Percentiles rank a stretch among this genome's conserved stretches.
Evolutionary conservation across 805 yeast species (phyloP).

Genomic region (Isabelozyma heimii): DNA sequence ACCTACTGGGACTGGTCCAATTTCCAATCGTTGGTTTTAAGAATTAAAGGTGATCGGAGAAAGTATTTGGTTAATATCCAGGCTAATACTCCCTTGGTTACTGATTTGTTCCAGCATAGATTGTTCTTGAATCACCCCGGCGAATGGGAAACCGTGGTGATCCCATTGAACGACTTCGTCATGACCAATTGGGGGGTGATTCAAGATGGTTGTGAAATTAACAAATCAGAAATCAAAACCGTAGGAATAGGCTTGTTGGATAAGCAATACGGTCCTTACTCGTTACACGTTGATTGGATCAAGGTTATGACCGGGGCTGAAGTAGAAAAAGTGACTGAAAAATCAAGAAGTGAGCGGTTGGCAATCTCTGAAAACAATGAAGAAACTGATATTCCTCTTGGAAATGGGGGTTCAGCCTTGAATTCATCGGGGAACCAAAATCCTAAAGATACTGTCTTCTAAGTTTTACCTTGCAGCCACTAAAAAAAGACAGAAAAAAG

Average conservation of each 20-base stretch:
- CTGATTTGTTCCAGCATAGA: conserved; percentile 82
- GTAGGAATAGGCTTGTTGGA: conserved; percentile 79
- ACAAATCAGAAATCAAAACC: conserved; percentile 63
- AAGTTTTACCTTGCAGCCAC: conserved; percentile 2
- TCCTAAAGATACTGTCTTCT: conserved; percentile 33
- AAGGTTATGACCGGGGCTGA: conserved; percentile 63
- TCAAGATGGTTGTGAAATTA: conserved; percentile 51
- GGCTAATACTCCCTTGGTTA: conserved; percentile 72
- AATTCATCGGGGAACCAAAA: conserved; percentile 23
- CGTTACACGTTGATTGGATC: conserved; percentile 67
- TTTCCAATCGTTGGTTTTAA: conserved; percentile 58
- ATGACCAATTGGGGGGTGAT: conserved; percentile 78
- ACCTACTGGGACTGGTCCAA: conserved; percentile 68
- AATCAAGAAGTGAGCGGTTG: conserved; percentile 27
- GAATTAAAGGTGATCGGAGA: conserved; percentile 72
- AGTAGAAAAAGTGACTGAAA: conserved; percentile 38
- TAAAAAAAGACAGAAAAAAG: no score
- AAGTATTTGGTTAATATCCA: conserved; percentile 79
- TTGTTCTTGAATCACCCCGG: conserved; percentile 69
- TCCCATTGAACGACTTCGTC: conserved; percentile 76
- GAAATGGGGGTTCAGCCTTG: conserved; percentile 23
- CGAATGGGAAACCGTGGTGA: conserved; percentile 79
- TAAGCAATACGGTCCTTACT: conserved; percentile 72
- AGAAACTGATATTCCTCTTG: conserved; percentile 7
- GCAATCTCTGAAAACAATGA: conserved; percentile 9